A percentile compares a stretch with the other conserved stretches of the same genome.
phyloP scores from a whole-genome alignment of 2,329 filamentous ascomycete species.

The Xylariaceae sp. region DNA sequence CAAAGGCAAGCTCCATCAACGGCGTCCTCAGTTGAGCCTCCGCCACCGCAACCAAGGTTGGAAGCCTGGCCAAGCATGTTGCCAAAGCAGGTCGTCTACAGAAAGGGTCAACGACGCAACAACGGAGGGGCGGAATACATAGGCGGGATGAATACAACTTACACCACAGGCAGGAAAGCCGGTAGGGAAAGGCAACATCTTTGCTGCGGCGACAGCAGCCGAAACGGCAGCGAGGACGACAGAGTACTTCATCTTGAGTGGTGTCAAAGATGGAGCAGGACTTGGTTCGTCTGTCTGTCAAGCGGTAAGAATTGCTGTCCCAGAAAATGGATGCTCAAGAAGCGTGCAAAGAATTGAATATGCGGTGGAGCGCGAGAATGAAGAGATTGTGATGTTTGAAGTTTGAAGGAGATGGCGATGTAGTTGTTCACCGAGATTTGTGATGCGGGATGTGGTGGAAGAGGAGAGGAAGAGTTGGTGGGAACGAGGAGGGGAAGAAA shows the following conservation, averaged over 20 bases:
- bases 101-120: slow-evolving; percentile 1
- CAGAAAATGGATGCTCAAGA: slow-evolving; percentile 35
- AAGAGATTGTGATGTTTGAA: slow-evolving; percentile 25
- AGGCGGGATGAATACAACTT: slow-evolving; percentile 34
- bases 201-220: slow-evolving; percentile 40
- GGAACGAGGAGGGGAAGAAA: slow-evolving; percentile 1
- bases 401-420: slow-evolving; percentile 25
- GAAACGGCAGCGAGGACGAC: slow-evolving; percentile 42
- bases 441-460: slow-evolving; percentile 20
- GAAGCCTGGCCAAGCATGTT: slow-evolving; percentile 48
- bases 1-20: slow-evolving; percentile 40
- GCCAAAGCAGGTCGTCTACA: slow-evolving; percentile 45
- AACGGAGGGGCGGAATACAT: not conserved
- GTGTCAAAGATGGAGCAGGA: slow-evolving; percentile 12
- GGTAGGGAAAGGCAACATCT: slow-evolving; percentile 36
- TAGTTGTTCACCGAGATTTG: slow-evolving; percentile 21
- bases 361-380: slow-evolving; percentile 17
- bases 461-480: slow-evolving; percentile 13
- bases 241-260: slow-evolving; percentile 49
- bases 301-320: slow-evolving; percentile 32
- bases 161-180: slow-evolving; percentile 51
- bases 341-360: slow-evolving; percentile 30
- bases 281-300: slow-evolving; percentile 17
- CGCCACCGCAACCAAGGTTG: slow-evolving; percentile 43
- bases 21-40: slow-evolving; percentile 22